Percentiles rank a stretch among this genome's conserved stretches.
These are phyloP conservation scores for Beauveria bassiana DNA, from an alignment of 2,329 filamentous ascomycete species.

Conservation along the genomic window DNA sequence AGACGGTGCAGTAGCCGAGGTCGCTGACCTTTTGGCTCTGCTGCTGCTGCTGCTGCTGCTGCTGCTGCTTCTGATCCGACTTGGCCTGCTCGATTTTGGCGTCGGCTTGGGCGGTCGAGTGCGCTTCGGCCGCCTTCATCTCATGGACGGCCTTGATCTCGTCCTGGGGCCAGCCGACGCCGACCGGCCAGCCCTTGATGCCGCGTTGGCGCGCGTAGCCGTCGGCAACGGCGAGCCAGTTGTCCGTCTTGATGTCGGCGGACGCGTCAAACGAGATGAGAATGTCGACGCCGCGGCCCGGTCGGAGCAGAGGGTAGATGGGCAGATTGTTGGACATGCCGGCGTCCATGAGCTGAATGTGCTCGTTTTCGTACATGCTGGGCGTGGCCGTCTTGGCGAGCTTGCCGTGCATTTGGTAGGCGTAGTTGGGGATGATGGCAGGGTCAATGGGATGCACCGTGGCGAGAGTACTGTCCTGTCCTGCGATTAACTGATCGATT, in stretches of 20 bases:
- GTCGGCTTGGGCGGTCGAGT: conserved; percentile 52
- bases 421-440: conserved; percentile 83
- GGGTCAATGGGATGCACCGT: conserved; percentile 95
- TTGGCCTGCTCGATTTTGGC: conserved; percentile 56
- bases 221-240: conserved; percentile 92
- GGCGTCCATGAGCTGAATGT: conserved; percentile 87
- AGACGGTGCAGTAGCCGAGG: conserved; percentile 86
- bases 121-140: conserved; percentile 58
- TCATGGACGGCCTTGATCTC: conserved; percentile 39
- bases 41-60: conserved; percentile 8
- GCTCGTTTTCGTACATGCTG: conserved; percentile 61
- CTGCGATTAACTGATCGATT: conserved; percentile 76
- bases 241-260: conserved; percentile 86
- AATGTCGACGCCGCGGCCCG: conserved; percentile 81
- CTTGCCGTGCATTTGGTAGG: conserved; percentile 68
- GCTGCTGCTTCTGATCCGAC: conserved; percentile 30
- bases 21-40: conserved; percentile 42
- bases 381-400: conserved; percentile 72
- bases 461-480: conserved; percentile 72
- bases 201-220: conserved; percentile 86
- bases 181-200: conserved; percentile 90
- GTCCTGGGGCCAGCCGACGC: conserved; percentile 80
- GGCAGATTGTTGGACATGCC: conserved; percentile 98
- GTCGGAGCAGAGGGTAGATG: conserved; percentile 86
- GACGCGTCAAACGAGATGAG: conserved; percentile 91